These are phyloP conservation scores for Backusella macrospora DNA, from an alignment of 192 early-diverging fungal genomes.

Conservation along the genomic window DNA sequence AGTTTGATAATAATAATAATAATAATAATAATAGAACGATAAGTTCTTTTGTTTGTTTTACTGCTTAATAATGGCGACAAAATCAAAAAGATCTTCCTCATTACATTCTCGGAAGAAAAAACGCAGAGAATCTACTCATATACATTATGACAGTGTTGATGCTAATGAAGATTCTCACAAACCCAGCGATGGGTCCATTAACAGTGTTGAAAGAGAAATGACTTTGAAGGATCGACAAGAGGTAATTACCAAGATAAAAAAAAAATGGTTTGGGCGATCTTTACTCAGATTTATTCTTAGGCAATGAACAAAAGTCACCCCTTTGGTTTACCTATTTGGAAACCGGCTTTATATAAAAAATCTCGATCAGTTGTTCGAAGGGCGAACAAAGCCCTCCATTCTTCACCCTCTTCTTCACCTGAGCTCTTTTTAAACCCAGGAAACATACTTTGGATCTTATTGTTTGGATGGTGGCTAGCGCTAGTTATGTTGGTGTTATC, in stretches of 20 bases:
- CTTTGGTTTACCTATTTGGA: slow-evolving; percentile 96
- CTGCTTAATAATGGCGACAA: background rate
- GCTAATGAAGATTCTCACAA: background rate
- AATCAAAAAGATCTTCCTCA: slow-evolving; percentile 12
- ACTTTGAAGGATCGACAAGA: slow-evolving; percentile 62
- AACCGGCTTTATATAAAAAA: slow-evolving; percentile 97
- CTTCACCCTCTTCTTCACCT: slow-evolving; percentile 57
- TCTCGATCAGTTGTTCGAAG: slow-evolving; percentile 80
- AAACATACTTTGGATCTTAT: slow-evolving; percentile 84
- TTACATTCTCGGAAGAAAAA: background rate
- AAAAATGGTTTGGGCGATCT: background rate
- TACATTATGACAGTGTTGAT: background rate
- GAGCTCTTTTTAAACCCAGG: slow-evolving; percentile 78
- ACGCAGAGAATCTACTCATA: background rate
- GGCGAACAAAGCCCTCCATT: slow-evolving; percentile 82
- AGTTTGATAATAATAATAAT: too few relatives aligned
- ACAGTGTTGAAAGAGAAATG: slow-evolving; percentile 46
- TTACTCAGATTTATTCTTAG: slow-evolving; percentile 36
- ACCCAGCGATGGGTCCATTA: slow-evolving; percentile 12
- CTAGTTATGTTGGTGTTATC: slow-evolving; percentile 65
- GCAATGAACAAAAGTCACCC: slow-evolving; percentile 84
- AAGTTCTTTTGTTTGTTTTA: background rate
- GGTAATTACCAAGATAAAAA: slow-evolving; percentile 30
- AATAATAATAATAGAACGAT: background rate
- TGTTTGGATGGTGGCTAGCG: slow-evolving; percentile 92